Percentiles rank a stretch among this genome's conserved stretches.
phyloP scores from a whole-genome alignment of 768 basidiomycete species.

The Mycena olivaceomarginata region DNA sequence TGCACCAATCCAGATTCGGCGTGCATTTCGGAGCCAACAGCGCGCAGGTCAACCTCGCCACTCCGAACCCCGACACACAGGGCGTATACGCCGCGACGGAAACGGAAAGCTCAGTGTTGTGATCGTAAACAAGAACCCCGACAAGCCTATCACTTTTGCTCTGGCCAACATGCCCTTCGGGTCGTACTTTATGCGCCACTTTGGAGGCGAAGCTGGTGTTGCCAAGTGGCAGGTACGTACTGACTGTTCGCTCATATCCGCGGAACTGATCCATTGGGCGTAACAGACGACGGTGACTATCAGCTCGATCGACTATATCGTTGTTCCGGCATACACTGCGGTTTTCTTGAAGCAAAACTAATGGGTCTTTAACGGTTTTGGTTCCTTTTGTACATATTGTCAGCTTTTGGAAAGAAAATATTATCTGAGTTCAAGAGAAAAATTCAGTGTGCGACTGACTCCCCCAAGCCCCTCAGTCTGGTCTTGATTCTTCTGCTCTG shows the following conservation, averaged over 20 bases:
- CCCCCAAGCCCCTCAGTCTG: too few species aligned
- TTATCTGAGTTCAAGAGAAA: too few species aligned
- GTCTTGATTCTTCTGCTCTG: too few species aligned
- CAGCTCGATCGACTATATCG: constrained; percentile 51
- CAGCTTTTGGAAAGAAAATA: too few species aligned
- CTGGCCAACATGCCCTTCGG: constrained; percentile 68
- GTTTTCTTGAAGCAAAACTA: constrained; percentile 57
- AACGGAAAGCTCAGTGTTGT: constrained; percentile 64
- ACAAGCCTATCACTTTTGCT: constrained; percentile 60
- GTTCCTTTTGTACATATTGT: neutral
- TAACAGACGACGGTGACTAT: constrained; percentile 47
- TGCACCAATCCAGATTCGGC: constrained; percentile 58
- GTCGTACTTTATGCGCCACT: constrained; percentile 72
- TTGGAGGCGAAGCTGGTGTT: constrained; percentile 70
- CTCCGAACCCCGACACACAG: constrained; percentile 61
- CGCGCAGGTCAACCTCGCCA: constrained; percentile 66
- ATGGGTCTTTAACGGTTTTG: neutral
- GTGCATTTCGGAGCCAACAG: constrained; percentile 65
- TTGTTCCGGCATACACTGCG: constrained; percentile 60
- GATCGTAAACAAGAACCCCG: constrained; percentile 71
- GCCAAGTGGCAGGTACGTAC: constrained; percentile 73
- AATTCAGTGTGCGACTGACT: too few species aligned
- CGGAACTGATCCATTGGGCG: neutral
- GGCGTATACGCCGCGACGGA: constrained; percentile 69
- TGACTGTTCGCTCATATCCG: too few species aligned